Conservation (phyloP, 805 yeast genomes). For the Kodamaea leandrae region DNA sequence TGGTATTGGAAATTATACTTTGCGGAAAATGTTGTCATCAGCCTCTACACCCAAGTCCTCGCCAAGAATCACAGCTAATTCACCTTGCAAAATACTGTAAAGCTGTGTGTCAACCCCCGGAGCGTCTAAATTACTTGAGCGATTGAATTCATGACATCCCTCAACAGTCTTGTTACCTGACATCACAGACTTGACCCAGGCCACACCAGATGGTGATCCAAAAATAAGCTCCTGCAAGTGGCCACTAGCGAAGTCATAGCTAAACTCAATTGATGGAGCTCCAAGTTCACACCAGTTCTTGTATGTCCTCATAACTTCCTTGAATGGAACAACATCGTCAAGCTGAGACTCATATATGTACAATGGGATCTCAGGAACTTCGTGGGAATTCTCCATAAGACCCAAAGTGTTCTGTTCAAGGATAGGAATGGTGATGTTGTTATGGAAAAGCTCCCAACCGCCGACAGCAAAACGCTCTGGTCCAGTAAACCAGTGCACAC, state of each 20-base stretch:
- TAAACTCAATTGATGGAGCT: slow-evolving; percentile 11
- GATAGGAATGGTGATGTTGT: slow-evolving; percentile 12
- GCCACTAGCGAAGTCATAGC: slow-evolving; percentile 10
- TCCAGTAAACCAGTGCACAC: slow-evolving; percentile 14
- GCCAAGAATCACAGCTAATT: too few relatives aligned
- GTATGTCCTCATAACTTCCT: slow-evolving; percentile 9
- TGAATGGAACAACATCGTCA: slow-evolving; percentile 14
- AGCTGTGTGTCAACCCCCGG: slow-evolving; percentile 26
- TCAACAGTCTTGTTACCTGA: slow-evolving; percentile 14
- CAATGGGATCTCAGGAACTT: slow-evolving; percentile 13
- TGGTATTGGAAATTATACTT: too few relatives aligned
- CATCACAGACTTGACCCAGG: slow-evolving; percentile 19
- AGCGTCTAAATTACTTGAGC: slow-evolving; percentile 46
- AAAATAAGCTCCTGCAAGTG: slow-evolving; percentile 16
- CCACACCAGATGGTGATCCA: slow-evolving; percentile 18
- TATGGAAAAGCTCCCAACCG: slow-evolving; percentile 19
- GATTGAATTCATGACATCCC: slow-evolving; percentile 33
- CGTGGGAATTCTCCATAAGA: slow-evolving; percentile 4
- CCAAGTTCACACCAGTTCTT: slow-evolving; percentile 14
- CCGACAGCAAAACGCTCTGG: slow-evolving; percentile 9
- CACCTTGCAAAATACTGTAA: slow-evolving; percentile 1
- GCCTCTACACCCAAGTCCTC: too few relatives aligned
- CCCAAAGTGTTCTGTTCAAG: slow-evolving; percentile 24
- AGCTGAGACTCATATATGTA: slow-evolving; percentile 12
- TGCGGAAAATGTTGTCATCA: too few relatives aligned